phyloP scores from a whole-genome alignment of 225 moss, liverwort and hornwort species.

The Bryoerythrophyllum caledonicum region DNA sequence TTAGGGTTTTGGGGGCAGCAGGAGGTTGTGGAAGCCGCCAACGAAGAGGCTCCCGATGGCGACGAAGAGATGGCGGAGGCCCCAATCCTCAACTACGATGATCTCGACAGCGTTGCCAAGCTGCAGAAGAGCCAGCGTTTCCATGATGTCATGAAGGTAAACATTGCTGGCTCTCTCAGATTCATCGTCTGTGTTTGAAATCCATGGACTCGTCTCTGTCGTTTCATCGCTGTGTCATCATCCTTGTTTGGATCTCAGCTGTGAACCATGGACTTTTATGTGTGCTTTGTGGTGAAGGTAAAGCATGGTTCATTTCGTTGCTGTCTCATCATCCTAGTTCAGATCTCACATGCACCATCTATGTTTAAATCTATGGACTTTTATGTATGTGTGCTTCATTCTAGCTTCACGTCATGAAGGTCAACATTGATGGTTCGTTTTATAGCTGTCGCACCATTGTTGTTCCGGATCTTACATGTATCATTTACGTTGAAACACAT shows the following conservation, averaged over 20 bases:
- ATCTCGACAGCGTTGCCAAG: constrained; percentile 87
- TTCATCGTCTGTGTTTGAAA: too few species aligned
- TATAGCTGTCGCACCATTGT: background rate
- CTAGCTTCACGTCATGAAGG: too few species aligned
- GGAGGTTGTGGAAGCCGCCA: constrained; percentile 61
- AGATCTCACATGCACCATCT: background rate
- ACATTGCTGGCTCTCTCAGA: too few species aligned
- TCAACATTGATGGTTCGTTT: too few species aligned
- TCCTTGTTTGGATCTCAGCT: background rate
- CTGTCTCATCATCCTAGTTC: background rate
- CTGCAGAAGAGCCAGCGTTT: constrained; percentile 86
- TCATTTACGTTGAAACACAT: background rate
- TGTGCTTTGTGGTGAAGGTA: too few species aligned
- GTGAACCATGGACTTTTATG: too few species aligned
- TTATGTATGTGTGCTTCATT: background rate
- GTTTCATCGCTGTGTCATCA: background rate
- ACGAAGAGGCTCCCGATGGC: constrained; percentile 56
- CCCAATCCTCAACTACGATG: constrained; percentile 72
- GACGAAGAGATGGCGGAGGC: constrained; percentile 83
- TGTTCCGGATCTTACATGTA: background rate
- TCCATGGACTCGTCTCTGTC: too few species aligned
- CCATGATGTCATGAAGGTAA: constrained; percentile 86
- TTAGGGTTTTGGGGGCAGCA: constrained; percentile 63
- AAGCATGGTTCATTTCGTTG: too few species aligned
- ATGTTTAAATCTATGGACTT: background rate